Conservation (phyloP, 345 rosid species). For the Syzygium jambos region DNA sequence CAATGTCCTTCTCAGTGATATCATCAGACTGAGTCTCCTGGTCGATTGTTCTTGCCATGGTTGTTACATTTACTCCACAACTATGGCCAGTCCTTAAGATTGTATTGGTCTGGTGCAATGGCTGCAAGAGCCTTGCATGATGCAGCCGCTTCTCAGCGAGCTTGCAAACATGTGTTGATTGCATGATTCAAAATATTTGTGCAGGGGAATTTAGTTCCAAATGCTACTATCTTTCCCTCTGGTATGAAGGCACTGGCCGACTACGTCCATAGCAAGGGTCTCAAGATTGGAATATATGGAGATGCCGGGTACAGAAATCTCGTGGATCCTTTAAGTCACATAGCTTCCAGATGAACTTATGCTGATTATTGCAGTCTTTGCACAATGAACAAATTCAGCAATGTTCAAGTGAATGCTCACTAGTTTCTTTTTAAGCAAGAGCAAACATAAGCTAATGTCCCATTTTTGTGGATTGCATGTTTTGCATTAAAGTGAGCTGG, state of each 20-base stretch:
- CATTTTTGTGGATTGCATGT: background rate
- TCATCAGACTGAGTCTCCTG: background rate
- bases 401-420: background rate
- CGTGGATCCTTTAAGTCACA: background rate
- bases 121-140: background rate
- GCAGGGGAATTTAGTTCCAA: conserved; percentile 33
- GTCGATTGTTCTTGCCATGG: background rate
- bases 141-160: background rate
- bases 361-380: background rate
- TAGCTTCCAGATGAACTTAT: background rate
- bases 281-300: conserved; percentile 33
- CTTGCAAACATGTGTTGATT: background rate
- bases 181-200: background rate
- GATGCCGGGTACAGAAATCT: conserved; percentile 28
- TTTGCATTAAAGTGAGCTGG: background rate
- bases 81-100: background rate
- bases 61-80: background rate
- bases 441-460: background rate
- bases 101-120: background rate
- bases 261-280: conserved; percentile 30
- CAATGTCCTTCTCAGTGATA: background rate
- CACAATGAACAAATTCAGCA: background rate
- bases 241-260: conserved; percentile 33
- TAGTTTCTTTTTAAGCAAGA: background rate
- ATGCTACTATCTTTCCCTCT: conserved; percentile 23